Evolutionary conservation across 192 early-diverging fungal genomes (phyloP), one percentile per base, ranked within the genome.

Genomic region (Coemansia sp.): DNA sequence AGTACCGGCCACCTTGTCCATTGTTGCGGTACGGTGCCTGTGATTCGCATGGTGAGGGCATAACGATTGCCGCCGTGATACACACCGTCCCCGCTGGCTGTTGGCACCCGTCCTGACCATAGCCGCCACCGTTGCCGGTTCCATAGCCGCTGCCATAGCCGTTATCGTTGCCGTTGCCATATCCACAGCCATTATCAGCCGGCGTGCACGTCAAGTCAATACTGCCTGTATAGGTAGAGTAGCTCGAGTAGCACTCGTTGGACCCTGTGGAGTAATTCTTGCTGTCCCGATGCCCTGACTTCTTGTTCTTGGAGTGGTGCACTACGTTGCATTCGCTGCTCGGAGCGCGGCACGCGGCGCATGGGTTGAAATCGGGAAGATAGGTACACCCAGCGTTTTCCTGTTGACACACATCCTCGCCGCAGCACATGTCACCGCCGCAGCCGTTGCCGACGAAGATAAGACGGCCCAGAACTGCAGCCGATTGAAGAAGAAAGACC

Each of bases 381-480:
- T 52, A 52, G 2, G 50, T 52, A n/a, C 50, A 52, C 50, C 22
- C 20, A 10, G n/a, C 49, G 31, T 66, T 20, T n/a, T 13, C 40
- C 12, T 41, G 40, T 10, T 41, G 40, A 10, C 40, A 41, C 40
- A 41, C 12, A 13, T 41, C 40, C 8, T 66, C 65, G 18, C 47
- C 50, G 24, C 50, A 22, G 50, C 20, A 20, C 50, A 52, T 10
- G 22, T 52, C 50, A 10, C 50, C 50, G 31, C 31, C 65, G 36
- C 65, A 66, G 29, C 65, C 65, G 9, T 66, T 33, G 65, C 65
- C 65, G 18, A 66, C 65, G 52, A 66, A 66, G 10, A 66, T 66
- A 5, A 53, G 47, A 12, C 65, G 65, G 5, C 49, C 65, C 8
- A 38, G 50, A 15, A 53, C 65, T 27, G 65, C 46, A 9, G 36